Evolutionary conservation across 345 rosid genomes (phyloP), one percentile per base, ranked within the genome.

Genomic region (Cardamine chenopodiifolia): DNA sequence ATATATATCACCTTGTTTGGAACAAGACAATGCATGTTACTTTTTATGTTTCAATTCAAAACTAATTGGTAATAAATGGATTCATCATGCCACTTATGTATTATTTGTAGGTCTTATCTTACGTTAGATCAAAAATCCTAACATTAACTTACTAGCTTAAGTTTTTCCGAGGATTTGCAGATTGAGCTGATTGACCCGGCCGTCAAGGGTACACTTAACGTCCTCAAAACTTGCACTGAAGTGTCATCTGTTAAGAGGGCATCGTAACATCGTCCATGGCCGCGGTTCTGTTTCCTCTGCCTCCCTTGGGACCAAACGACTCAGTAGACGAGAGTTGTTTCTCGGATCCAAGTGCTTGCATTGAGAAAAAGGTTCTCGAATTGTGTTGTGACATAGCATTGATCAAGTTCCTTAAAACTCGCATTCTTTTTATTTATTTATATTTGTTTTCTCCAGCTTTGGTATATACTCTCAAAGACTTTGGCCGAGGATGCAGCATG

Each of bases 191-290:
- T 86, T 20, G 86, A 83, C 7, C 83, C 86, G 32, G 89, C 86
- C 2, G 70, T 87, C 12, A 86, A 80, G 37, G 88, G 88, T 26
- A 88, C 89, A 18, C 73, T 85, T 6, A 85, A 85, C 52, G 79
- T 85, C 39, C 79, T 87, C 4, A 47, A 34, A 31, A 81, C 89
- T 25, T 87, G 91, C 56, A 37, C 81, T 7, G 81, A 82, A 57
- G 78, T 55, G 20, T 57, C 83, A 13, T 80, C 86, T 17, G 59
- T 87, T 64, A 87, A 82, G 65, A 69, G 88, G 59, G 85, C 22
- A 68, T 85, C 49, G 0, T 85, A 45, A 84, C 89, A n/a, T 85
- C 89, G 29, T 87, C 89, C 26, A 66, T 81, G 47, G 59, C 80
- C 8, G 40, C 86, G 4, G 77, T 77, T 73, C 0, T 56, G 9